A percentile compares a stretch with the other conserved stretches of the same genome.
Conservation (phyloP, 75 land plant genomes). For the Pinus tabuliformis region DNA sequence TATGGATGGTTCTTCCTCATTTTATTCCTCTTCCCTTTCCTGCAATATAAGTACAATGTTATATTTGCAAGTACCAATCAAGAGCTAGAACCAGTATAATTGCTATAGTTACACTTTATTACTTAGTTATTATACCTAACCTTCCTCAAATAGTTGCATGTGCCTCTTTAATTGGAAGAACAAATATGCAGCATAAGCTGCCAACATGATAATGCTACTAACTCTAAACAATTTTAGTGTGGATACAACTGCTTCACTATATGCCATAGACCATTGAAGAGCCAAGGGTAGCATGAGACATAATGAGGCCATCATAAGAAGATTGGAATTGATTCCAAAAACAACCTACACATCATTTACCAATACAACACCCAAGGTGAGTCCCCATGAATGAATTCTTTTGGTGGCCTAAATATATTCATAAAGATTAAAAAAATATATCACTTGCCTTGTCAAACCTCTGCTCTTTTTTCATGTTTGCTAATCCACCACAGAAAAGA, state of each 20-base stretch:
- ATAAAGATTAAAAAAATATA: background rate
- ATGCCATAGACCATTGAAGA: conserved; percentile 21
- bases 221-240: conserved; percentile 42
- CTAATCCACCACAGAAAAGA: conserved; percentile 62
- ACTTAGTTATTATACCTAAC: background rate
- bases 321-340: conserved; percentile 28
- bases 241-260: background rate
- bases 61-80: background rate
- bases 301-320: conserved; percentile 41
- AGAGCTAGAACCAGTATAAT: too few species aligned
- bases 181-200: conserved; percentile 52
- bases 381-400: background rate
- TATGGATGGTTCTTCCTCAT: conserved; percentile 56
- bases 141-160: conserved; percentile 54
- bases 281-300: conserved; percentile 54
- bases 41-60: background rate
- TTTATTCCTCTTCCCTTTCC: conserved; percentile 23
- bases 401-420: too few species aligned
- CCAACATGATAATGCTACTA: conserved; percentile 54
- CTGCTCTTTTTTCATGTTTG: conserved; percentile 43
- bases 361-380: background rate
- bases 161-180: conserved; percentile 65
- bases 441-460: conserved; percentile 46
- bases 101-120: too few species aligned
- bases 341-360: background rate